These are phyloP conservation scores for Trifolium dubium DNA, from an alignment of 306 rosid species.

Conservation along the genomic window DNA sequence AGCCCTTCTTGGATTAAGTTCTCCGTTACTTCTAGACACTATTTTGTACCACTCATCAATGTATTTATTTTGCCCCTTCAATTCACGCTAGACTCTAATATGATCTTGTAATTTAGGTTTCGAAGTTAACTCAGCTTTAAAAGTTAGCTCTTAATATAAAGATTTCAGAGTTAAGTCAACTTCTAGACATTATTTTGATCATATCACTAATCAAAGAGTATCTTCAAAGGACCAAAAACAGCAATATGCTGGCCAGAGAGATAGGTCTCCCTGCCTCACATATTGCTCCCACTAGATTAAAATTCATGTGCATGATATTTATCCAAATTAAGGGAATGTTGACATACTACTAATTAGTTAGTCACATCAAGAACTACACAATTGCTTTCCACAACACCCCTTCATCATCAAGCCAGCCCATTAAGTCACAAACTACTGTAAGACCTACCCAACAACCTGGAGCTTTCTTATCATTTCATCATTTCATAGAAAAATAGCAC, in stretches of 20 bases:
- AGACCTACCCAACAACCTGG: slow-evolving; percentile 43
- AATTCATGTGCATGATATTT: slow-evolving; percentile 30
- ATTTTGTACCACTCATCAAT: background rate
- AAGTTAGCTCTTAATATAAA: no score
- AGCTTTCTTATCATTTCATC: slow-evolving; percentile 38
- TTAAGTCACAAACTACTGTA: slow-evolving; percentile 11
- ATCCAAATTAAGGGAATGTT: slow-evolving; percentile 50
- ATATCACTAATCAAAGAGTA: background rate
- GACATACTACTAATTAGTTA: slow-evolving; percentile 56
- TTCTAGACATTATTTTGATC: background rate
- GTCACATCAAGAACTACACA: slow-evolving; percentile 62
- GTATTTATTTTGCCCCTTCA: no score
- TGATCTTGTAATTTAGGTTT: background rate
- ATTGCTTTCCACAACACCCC: slow-evolving; percentile 35
- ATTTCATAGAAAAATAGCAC: slow-evolving; percentile 38
- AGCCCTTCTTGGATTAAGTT: no score
- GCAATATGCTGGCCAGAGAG: background rate
- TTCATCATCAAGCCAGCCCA: slow-evolving; percentile 28
- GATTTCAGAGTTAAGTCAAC: background rate
- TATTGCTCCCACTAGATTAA: background rate
- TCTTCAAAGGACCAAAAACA: background rate
- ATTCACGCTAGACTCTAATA: background rate
- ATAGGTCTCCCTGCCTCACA: background rate
- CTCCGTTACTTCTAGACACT: background rate
- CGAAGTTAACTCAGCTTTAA: background rate